Base-by-base conservation (phyloP, 108 stramenopile species). In the Licmophora abbreviata region DNA sequence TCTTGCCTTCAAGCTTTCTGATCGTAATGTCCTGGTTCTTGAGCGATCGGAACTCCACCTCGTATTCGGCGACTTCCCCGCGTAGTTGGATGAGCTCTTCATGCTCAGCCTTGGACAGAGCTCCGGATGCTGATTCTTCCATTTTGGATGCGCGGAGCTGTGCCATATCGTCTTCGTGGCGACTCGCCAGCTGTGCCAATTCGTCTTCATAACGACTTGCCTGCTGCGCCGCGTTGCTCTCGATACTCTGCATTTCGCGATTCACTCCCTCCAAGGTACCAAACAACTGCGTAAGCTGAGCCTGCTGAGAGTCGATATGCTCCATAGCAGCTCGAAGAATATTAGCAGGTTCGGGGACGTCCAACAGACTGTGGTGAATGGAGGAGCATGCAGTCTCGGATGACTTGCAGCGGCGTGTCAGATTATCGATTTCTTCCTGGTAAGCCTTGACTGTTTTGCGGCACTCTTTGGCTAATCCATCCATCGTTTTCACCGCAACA, bases 1-100 rank as follows among this genome's bases (percentile, higher is more conserved):
- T 90, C 40, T 77, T 64, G 32, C 62, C 71, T 49, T 95, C 83
- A 34, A 95, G 63, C 66, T 81, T 87, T 3, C 83, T 73, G 45
- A 95, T 92, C 24, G 89, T 92, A 66, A 95, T 83, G 43, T 92
- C 90, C 55, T 95, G 94, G 58, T 95, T 91, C 67, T 95, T 88
- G 23, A 95, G 58, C 29, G 59, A 60, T 0, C 78, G 63, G 63
- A 92, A 92, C 51, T 95, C 94, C 23, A 87, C 88, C 57, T 89
- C 89, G 54, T 92, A 92, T 48, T 95, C 92, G 0, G 83, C 79
- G 7, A 95, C 79, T 63, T 93, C 94, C 15, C 75, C 51, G 2
- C 84, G 69, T 4, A 95, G 63, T 34, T 86, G 68, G 17, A 79
- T 75, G 26, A 90, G 59, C 57, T 95, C 88, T 63, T 90, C 88